Base-by-base conservation (phyloP, 2,329 filamentous ascomycete species). In the Aplosporella prunicola region DNA sequence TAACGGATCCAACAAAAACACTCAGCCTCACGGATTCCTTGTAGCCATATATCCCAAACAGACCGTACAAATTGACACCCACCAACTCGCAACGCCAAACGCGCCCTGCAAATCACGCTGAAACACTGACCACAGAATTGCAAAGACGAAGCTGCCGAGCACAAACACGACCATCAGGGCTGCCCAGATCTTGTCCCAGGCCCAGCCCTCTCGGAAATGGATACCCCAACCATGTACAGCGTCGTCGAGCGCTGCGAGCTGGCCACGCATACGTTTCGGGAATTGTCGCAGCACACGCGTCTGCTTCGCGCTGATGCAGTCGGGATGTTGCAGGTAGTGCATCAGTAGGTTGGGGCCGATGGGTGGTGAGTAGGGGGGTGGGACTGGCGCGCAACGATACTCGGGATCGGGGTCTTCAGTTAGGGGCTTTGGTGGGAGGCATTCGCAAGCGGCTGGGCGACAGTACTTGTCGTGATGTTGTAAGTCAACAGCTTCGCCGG, bases 51-150 rank as follows among this genome's bases (percentile, higher is more conserved):
- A 31, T 11, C 29, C 29, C 4, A 33, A 14, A 17, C 22, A 11
- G 14, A 33, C 17, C 14, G 31, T 33, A 8, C n/a, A n/a, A 2
- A 5, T 20, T 7, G 31, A 23, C 31, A 25, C 10, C 31, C 31
- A 33, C 31, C 31, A 33, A 15, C 31, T 24, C 6, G 31, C 31
- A 2, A 20, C n/a, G n/a, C 32, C 32, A 20, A 35, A 35, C 1
- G 32, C 23, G 11, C 32, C 24, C 11, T 35, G 32, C 6, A 35
- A 18, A 4, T 35, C 32, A 2, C 14, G 23, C 16, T 9, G 5
- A 5, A 27, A 10, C 4, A 35, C 11, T 1, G 32, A 13, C 22
- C 32, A 35, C 6, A 35, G n/a, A 9, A 35, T 23, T 4, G n/a
- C 32, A 10, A 35, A 35, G 0, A 35, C 9, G 8, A 35, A 6